Evolutionary conservation across 305 asterid species (phyloP).

Genomic region (Fraxinus baroniana): DNA sequence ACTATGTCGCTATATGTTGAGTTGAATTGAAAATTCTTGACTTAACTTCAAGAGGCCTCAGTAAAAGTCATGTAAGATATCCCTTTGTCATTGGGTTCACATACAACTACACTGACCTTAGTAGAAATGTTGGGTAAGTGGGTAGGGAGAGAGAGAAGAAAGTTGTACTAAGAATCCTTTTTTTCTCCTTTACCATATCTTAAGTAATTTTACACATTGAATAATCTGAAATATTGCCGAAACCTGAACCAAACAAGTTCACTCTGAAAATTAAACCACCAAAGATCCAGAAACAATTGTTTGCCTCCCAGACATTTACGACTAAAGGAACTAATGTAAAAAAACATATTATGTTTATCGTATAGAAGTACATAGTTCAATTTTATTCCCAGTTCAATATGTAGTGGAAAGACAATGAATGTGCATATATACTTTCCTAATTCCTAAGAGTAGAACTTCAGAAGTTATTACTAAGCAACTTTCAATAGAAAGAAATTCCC

Average conservation of each 20-base stretch:
- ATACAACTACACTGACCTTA: background rate
- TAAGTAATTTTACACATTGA: background rate
- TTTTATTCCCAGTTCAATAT: background rate
- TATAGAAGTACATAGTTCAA: background rate
- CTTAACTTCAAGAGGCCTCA: background rate
- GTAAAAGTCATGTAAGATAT: background rate
- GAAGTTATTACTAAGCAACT: background rate
- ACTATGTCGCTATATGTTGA: background rate
- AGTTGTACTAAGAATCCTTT: background rate
- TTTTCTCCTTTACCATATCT: background rate
- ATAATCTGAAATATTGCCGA: background rate
- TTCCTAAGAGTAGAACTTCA: background rate
- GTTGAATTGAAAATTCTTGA: background rate
- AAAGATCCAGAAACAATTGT: conserved; percentile 1
- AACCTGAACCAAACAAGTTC: background rate
- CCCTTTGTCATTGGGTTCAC: background rate
- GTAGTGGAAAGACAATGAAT: background rate
- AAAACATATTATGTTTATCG: background rate
- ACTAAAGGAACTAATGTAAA: background rate
- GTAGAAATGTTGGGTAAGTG: background rate
- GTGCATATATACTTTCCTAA: background rate
- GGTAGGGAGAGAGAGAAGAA: background rate
- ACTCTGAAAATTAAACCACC: background rate
- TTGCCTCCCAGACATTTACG: background rate
- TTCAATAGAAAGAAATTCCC: background rate